Percentiles rank a stretch among this genome's conserved stretches.
Evolutionary conservation across 805 yeast species (phyloP).

Genomic region (Wickerhamomyces kurtzmanii): DNA sequence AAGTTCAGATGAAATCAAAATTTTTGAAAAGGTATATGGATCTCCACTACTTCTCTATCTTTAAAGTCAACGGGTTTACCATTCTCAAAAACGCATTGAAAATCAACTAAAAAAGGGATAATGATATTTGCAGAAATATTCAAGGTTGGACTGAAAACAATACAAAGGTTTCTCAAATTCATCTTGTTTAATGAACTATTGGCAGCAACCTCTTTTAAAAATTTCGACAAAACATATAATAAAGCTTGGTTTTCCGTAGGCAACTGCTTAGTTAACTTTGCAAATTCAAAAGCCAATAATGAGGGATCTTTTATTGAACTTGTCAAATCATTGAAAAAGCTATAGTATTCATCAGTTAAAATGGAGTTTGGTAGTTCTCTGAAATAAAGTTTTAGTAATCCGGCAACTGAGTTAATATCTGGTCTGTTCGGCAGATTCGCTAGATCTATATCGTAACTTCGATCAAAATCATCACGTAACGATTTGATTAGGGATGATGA

Average conservation of each 20-base stretch:
- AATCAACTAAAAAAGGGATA: constrained; percentile 51
- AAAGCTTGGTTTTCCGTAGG: constrained; percentile 51
- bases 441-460: constrained; percentile 59
- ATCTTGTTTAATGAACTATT: constrained; percentile 64
- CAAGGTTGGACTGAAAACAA: constrained; percentile 76
- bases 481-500: constrained; percentile 67
- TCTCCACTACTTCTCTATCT: constrained; percentile 38
- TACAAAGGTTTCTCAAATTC: constrained; percentile 72
- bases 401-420: constrained; percentile 84
- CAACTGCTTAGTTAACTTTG: constrained; percentile 24
- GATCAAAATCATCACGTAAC: constrained; percentile 62
- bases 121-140: constrained; percentile 56
- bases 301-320: constrained; percentile 21
- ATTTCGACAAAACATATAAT: constrained; percentile 55
- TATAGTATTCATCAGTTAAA: constrained; percentile 42
- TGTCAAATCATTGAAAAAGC: constrained; percentile 26
- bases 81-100: constrained; percentile 47
- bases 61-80: constrained; percentile 29
- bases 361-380: constrained; percentile 66
- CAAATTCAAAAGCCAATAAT: constrained; percentile 18
- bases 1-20: constrained; percentile 3
- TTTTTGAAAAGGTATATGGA: constrained; percentile 42
- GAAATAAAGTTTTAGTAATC: constrained; percentile 72
- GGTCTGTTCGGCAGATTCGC: constrained; percentile 26
- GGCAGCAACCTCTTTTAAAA: constrained; percentile 54